Percentiles rank a stretch among this genome's conserved stretches.
phyloP scores from a whole-genome alignment of 164 flowering plant genomes.

The Piper longum region DNA sequence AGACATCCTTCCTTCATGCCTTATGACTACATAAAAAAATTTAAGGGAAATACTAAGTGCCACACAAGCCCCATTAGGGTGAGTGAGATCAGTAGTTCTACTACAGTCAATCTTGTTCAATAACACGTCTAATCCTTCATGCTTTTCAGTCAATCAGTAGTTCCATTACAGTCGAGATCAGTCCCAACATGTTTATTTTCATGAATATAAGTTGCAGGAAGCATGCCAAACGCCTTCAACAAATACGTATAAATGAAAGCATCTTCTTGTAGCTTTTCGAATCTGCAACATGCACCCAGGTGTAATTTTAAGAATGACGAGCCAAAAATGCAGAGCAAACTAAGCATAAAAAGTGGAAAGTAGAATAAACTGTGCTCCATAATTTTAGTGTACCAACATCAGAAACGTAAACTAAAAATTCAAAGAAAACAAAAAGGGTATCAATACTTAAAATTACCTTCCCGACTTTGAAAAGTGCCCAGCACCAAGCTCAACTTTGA shows the following conservation, averaged over 20 bases:
- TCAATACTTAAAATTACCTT: constrained; percentile 3
- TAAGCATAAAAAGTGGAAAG: background rate
- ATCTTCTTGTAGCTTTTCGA: constrained; percentile 13
- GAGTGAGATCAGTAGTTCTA: too few species aligned
- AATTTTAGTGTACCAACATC: background rate
- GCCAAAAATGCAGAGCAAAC: background rate
- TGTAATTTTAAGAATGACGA: background rate
- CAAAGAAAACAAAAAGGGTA: too few species aligned
- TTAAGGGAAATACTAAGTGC: too few species aligned
- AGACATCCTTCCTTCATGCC: too few species aligned
- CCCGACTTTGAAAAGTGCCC: constrained; percentile 16
- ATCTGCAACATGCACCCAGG: constrained; percentile 5
- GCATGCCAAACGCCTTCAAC: constrained; percentile 16
- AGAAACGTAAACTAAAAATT: background rate
- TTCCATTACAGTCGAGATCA: too few species aligned
- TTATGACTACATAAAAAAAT: too few species aligned
- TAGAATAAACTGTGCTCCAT: background rate
- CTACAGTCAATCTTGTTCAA: too few species aligned
- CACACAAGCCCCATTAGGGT: too few species aligned
- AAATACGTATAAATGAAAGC: constrained; percentile 12
- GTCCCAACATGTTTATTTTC: too few species aligned
- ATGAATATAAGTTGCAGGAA: constrained; percentile 3
- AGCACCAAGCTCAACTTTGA: constrained; percentile 21
- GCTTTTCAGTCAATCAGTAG: too few species aligned
- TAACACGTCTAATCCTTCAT: too few species aligned